Evolutionary conservation across 352 stramenopile species (phyloP).

Genomic region (Aphanomyces invadans): DNA sequence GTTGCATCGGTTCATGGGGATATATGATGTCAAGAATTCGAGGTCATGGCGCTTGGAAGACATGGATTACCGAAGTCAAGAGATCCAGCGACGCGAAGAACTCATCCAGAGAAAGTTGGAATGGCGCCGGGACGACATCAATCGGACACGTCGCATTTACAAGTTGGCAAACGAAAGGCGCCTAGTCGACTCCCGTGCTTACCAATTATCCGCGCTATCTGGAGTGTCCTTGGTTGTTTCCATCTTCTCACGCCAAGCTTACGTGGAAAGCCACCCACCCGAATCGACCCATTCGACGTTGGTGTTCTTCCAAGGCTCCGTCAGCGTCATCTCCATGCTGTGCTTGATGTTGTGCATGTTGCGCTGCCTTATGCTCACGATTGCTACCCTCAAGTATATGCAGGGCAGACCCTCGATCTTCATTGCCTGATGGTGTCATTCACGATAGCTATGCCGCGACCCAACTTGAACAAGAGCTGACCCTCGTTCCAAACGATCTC

Average conservation of each 20-base stretch:
- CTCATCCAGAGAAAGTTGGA: constrained; percentile 49
- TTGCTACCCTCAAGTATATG: constrained; percentile 31
- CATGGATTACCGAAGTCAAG: constrained; percentile 55
- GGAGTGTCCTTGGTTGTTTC: constrained; percentile 58
- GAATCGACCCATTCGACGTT: constrained; percentile 39
- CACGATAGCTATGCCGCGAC: constrained; percentile 56
- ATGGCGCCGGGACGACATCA: constrained; percentile 62
- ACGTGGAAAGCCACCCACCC: constrained; percentile 59
- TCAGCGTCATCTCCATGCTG: constrained; percentile 47
- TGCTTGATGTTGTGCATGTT: constrained; percentile 23
- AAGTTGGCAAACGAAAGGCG: constrained; percentile 78
- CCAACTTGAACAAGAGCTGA: constrained; percentile 65
- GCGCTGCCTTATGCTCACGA: constrained; percentile 50
- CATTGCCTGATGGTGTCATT: constrained; percentile 57
- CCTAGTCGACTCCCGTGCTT: constrained; percentile 56
- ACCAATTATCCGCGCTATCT: constrained; percentile 53
- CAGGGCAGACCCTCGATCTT: constrained; percentile 57
- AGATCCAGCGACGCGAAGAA: constrained; percentile 78
- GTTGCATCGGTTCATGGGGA: constrained; percentile 68
- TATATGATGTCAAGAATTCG: constrained; percentile 78
- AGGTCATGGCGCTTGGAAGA: constrained; percentile 81
- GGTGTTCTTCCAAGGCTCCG: constrained; percentile 48
- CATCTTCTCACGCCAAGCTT: constrained; percentile 64
- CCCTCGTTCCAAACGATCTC: constrained; percentile 38
- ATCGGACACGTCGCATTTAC: constrained; percentile 54